phyloP scores from a whole-genome alignment of 2,329 filamentous ascomycete genomes.

The Penicillium sp. region DNA sequence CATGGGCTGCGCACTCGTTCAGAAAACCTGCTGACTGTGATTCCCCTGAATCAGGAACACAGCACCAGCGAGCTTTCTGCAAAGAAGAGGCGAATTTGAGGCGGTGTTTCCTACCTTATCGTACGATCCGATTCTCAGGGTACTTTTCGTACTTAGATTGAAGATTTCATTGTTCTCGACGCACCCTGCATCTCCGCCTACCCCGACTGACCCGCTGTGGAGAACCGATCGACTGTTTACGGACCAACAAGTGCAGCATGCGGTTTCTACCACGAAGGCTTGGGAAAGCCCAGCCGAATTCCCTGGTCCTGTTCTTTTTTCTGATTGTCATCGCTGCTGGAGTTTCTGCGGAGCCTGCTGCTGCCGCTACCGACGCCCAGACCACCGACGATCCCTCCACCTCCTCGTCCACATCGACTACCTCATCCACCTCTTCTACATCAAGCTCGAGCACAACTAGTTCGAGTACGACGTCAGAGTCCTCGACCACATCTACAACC shows the following conservation, averaged over 20 bases:
- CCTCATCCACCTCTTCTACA: constrained; percentile 9
- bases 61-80: neutral
- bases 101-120: neutral
- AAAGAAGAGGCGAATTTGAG: neutral
- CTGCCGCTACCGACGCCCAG: constrained; percentile 18
- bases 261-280: constrained; percentile 16
- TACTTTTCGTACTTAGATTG: neutral
- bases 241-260: constrained; percentile 13
- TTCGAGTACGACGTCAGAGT: constrained; percentile 9
- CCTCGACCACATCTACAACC: constrained; percentile 16
- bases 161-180: constrained; percentile 11
- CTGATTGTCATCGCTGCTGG: constrained; percentile 13
- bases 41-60: constrained; percentile 11
- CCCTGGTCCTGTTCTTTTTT: constrained; percentile 17
- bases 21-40: neutral
- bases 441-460: constrained; percentile 8
- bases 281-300: constrained; percentile 14
- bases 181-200: constrained; percentile 13
- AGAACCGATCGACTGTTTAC: constrained; percentile 21
- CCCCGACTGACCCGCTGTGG: constrained; percentile 25
- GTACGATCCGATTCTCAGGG: neutral
- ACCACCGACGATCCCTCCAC: constrained; percentile 24
- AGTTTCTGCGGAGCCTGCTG: constrained; percentile 21
- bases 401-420: constrained; percentile 7
- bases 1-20: constrained; percentile 1